Conservation (phyloP, 805 yeast genomes). For the Ogataea minuta region DNA sequence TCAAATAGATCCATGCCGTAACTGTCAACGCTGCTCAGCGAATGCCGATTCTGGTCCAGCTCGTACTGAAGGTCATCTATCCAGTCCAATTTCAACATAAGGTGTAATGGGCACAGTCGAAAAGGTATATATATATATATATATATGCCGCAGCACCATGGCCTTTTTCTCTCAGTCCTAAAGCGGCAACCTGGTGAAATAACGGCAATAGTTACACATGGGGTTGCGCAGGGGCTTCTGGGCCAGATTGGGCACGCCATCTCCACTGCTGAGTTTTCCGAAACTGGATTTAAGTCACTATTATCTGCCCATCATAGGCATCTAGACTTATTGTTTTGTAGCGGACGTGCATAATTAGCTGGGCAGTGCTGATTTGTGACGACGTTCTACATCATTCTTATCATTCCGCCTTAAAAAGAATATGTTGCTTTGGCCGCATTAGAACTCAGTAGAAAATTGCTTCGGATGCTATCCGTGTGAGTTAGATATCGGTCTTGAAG, state of each 20-base stretch:
- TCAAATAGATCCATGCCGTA: conserved; percentile 15
- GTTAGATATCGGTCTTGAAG: too few relatives aligned
- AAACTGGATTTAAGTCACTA: too few relatives aligned
- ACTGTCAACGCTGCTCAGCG: conserved; percentile 18
- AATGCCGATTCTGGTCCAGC: conserved; percentile 10
- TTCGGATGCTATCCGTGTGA: too few relatives aligned
- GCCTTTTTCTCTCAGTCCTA: conserved; percentile 35
- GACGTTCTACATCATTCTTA: too few relatives aligned
- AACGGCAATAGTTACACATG: neutral
- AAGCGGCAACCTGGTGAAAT: neutral
- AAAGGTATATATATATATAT: neutral
- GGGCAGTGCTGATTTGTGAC: too few relatives aligned
- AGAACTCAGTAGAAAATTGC: too few relatives aligned
- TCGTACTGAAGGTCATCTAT: conserved; percentile 20
- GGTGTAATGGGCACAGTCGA: neutral
- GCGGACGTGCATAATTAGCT: too few relatives aligned
- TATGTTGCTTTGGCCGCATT: too few relatives aligned
- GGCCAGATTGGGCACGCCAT: neutral
- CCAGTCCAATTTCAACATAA: conserved; percentile 15
- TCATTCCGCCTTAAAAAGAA: too few relatives aligned
- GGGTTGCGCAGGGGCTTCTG: conserved; percentile 1
- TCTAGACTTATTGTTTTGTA: too few relatives aligned
- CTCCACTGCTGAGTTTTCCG: too few relatives aligned
- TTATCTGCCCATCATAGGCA: too few relatives aligned
- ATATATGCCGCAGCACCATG: conserved; percentile 26